These are phyloP conservation scores for Curvularia spicifera DNA, from an alignment of 2,329 filamentous ascomycete species.

Conservation along the genomic window DNA sequence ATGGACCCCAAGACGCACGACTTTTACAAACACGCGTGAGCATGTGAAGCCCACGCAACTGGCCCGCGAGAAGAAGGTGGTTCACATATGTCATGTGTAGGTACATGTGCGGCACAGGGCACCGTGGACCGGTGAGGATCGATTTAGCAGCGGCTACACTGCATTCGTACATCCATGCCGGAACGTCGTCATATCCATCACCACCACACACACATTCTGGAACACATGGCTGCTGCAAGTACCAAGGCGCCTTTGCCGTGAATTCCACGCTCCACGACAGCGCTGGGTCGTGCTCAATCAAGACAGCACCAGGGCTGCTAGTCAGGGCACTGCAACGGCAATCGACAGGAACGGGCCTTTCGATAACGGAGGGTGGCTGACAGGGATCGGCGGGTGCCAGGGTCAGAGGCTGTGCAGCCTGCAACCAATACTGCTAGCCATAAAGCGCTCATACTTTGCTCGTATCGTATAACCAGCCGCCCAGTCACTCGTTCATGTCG, in stretches of 20 bases:
- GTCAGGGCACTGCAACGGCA: constrained; percentile 7
- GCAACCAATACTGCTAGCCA: constrained; percentile 19
- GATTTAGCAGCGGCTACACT: constrained; percentile 13
- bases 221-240: constrained; percentile 1
- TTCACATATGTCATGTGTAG: constrained; percentile 14
- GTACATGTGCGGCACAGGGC: constrained; percentile 12
- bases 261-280: background rate
- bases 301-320: constrained; percentile 4
- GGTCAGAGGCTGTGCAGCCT: constrained; percentile 16
- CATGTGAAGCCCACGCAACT: background rate
- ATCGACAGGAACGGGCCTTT: constrained; percentile 27
- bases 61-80: background rate
- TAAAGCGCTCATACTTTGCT: constrained; percentile 14
- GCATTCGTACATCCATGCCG: constrained; percentile 7
- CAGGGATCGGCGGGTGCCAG: constrained; percentile 3
- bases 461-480: constrained; percentile 6
- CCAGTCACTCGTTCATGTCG: constrained; percentile 11
- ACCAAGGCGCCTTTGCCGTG: background rate
- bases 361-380: constrained; percentile 23
- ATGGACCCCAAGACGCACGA: background rate
- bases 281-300: background rate
- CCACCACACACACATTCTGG: background rate
- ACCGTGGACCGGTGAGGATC: constrained; percentile 12
- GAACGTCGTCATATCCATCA: constrained; percentile 3
- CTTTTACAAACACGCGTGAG: background rate